These are phyloP conservation scores for Cotoneaster glaucophyllus DNA, from an alignment of 306 rosid genomes.

Conservation along the genomic window DNA sequence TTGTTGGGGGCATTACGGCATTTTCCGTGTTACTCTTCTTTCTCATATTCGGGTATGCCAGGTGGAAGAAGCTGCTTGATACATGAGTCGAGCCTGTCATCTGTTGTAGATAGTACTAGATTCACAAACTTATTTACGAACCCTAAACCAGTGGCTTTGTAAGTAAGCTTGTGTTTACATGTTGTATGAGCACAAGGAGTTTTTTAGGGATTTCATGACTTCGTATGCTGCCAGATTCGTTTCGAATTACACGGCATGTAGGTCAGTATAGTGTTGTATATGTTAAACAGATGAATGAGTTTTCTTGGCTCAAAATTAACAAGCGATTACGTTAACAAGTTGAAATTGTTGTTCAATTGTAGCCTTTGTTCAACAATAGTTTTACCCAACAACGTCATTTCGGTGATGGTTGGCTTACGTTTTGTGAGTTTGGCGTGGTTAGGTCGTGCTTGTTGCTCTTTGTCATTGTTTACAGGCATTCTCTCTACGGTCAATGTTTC, in stretches of 20 bases:
- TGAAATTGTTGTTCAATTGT: too few species aligned
- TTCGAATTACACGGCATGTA: not conserved
- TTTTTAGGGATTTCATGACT: not conserved
- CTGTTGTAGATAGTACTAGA: not conserved
- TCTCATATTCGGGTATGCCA: constrained; percentile 71
- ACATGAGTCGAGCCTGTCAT: constrained; percentile 32
- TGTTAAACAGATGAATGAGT: not conserved
- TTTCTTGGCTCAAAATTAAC: not conserved
- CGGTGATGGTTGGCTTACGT: too few species aligned
- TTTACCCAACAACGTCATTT: too few species aligned
- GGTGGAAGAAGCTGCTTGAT: constrained; percentile 86
- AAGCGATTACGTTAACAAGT: too few species aligned
- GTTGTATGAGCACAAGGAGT: not conserved
- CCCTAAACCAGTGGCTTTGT: not conserved
- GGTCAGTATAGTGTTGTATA: not conserved
- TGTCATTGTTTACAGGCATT: too few species aligned
- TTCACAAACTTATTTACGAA: not conserved
- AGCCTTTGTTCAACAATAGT: too few species aligned
- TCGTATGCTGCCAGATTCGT: not conserved
- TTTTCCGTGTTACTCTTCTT: constrained; percentile 48
- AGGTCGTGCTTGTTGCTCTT: too few species aligned
- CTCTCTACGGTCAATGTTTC: accelerated
- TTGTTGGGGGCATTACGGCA: constrained; percentile 38
- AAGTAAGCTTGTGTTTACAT: not conserved
- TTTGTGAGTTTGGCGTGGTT: too few species aligned